These are phyloP conservation scores for Capsicum chinense DNA, from an alignment of 257 asterid genomes.

Conservation along the genomic window DNA sequence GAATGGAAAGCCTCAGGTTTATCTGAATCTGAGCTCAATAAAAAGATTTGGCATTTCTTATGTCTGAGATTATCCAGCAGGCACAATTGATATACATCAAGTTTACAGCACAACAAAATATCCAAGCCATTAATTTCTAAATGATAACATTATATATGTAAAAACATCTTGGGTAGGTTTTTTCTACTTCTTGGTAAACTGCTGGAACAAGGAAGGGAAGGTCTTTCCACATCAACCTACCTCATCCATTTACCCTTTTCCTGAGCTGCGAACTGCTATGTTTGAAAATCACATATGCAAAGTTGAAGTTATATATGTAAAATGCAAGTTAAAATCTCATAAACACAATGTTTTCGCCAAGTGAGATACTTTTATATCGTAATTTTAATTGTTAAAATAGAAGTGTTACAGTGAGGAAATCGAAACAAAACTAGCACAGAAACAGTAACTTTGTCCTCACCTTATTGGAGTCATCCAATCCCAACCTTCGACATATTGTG, in stretches of 20 bases:
- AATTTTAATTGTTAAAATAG: constrained; percentile 9
- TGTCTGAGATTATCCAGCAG: background rate
- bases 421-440: background rate
- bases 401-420: background rate
- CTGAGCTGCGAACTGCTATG: background rate
- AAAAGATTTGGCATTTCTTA: background rate
- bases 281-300: background rate
- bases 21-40: constrained; percentile 9
- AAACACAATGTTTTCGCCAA: background rate
- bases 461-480: constrained; percentile 98
- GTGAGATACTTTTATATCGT: background rate
- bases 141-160: constrained; percentile 9
- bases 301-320: background rate
- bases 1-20: background rate
- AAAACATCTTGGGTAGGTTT: constrained; percentile 23
- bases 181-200: background rate
- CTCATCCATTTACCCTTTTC: background rate
- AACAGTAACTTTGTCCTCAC: constrained; percentile 42
- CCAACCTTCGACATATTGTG: constrained; percentile 98
- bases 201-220: background rate
- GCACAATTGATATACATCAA: background rate
- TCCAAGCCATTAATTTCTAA: background rate
- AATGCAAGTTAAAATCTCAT: background rate
- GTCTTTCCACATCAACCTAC: constrained; percentile 17
- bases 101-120: constrained; percentile 6